A percentile compares a stretch with the other conserved stretches of the same genome.
These are phyloP conservation scores for Chaetomium sp. DNA, from an alignment of 2,329 filamentous ascomycete genomes.

Conservation along the genomic window DNA sequence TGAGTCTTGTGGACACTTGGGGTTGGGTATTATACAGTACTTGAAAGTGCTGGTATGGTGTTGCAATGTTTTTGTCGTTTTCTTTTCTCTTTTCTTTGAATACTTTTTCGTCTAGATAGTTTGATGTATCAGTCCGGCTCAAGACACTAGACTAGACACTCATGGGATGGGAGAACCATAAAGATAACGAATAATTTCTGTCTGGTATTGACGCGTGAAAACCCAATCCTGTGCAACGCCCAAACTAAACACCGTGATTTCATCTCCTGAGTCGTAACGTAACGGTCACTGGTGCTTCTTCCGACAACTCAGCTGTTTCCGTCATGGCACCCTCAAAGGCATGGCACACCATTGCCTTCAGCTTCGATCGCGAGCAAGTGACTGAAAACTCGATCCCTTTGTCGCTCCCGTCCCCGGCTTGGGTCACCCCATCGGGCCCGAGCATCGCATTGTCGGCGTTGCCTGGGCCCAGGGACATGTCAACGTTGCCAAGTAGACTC, in stretches of 20 bases:
- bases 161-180: too few relatives aligned
- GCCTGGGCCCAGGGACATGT: neutral
- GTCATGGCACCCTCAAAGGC: neutral
- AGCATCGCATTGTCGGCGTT: neutral
- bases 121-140: too few relatives aligned
- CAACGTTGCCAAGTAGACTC: neutral
- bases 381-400: neutral
- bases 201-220: neutral
- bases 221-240: neutral
- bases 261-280: neutral
- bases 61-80: too few relatives aligned
- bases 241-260: neutral
- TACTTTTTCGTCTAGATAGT: too few relatives aligned
- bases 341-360: neutral
- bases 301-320: neutral
- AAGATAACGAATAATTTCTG: neutral
- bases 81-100: too few relatives aligned
- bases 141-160: too few relatives aligned
- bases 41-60: too few relatives aligned
- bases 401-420: neutral
- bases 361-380: neutral
- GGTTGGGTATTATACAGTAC: too few relatives aligned
- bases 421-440: neutral
- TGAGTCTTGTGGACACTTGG: too few relatives aligned
- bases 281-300: neutral